These are phyloP conservation scores for Diplodia scrobiculata DNA, from an alignment of 2,329 filamentous ascomycete genomes.

Conservation along the genomic window DNA sequence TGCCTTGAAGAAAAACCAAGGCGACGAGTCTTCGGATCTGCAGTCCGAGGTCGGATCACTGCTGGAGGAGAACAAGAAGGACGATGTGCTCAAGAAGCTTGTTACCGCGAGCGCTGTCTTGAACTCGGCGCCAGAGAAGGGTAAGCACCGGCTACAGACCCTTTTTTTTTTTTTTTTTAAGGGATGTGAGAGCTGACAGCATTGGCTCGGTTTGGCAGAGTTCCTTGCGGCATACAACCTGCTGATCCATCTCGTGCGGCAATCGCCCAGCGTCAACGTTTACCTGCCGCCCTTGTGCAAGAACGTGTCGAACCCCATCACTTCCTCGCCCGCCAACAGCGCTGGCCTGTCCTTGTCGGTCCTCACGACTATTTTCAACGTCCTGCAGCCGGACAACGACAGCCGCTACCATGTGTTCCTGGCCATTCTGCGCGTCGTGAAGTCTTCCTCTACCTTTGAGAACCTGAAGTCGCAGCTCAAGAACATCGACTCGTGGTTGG, in stretches of 20 bases:
- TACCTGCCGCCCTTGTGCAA: conserved; percentile 86
- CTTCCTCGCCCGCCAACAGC: conserved; percentile 82
- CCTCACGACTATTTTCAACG: conserved; percentile 95
- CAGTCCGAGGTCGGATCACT: conserved; percentile 69
- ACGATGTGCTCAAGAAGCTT: conserved; percentile 86
- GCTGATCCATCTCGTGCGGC: conserved; percentile 86
- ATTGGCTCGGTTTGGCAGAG: conserved; percentile 56
- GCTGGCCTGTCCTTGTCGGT: conserved; percentile 83
- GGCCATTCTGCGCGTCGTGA: conserved; percentile 82
- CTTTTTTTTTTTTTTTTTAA: neutral
- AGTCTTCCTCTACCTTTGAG: conserved; percentile 69
- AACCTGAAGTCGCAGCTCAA: conserved; percentile 80
- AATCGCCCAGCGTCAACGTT: conserved; percentile 80
- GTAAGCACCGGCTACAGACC: conserved; percentile 41
- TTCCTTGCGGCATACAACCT: conserved; percentile 96
- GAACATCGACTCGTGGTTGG: conserved; percentile 78
- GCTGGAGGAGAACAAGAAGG: conserved; percentile 67
- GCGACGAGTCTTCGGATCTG: conserved; percentile 57
- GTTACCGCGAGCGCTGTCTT: conserved; percentile 76
- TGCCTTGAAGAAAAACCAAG: conserved; percentile 66
- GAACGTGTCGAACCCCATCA: conserved; percentile 84
- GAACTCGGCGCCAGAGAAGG: conserved; percentile 87
- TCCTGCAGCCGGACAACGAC: conserved; percentile 73
- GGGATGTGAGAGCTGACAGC: conserved; percentile 25
- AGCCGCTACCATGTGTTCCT: conserved; percentile 88